Evolutionary conservation across 805 yeast species (phyloP).

Genomic region (Monosporozyma siamensis): DNA sequence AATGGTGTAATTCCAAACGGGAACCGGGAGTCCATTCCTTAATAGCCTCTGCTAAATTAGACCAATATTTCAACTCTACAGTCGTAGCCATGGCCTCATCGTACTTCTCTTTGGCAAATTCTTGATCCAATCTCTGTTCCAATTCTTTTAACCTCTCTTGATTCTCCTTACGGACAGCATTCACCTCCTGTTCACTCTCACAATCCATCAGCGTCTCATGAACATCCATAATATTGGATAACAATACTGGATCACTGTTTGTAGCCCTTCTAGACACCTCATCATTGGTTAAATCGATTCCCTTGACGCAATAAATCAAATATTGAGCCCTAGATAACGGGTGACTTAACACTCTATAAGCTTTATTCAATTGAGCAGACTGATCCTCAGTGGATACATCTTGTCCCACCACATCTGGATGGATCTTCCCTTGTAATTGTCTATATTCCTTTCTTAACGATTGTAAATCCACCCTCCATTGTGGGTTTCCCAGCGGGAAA

Average conservation of each 20-base stretch:
- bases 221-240: conserved; percentile 72
- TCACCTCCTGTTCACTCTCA: conserved; percentile 47
- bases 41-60: conserved; percentile 61
- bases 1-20: conserved; percentile 57
- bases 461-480: conserved; percentile 50
- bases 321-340: conserved; percentile 69
- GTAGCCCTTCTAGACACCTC: conserved; percentile 38
- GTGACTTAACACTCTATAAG: conserved; percentile 59
- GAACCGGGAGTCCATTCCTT: conserved; percentile 68
- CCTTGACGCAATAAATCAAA: conserved; percentile 35
- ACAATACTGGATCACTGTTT: conserved; percentile 43
- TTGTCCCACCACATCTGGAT: conserved; percentile 75
- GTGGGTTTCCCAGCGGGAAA: conserved; percentile 58
- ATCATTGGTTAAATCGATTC: conserved; percentile 53
- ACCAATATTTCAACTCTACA: conserved; percentile 74
- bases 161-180: conserved; percentile 44
- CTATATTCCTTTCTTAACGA: conserved; percentile 68
- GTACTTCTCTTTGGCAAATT: conserved; percentile 42
- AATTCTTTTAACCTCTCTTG: conserved; percentile 42
- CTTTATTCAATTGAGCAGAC: conserved; percentile 58
- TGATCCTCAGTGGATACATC: conserved; percentile 16
- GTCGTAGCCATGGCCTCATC: conserved; percentile 56
- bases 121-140: conserved; percentile 37
- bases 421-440: conserved; percentile 58
- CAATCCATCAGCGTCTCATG: conserved; percentile 77